Base-by-base conservation (phyloP, 768 basidiomycete species). In the Obba rivulosa region DNA sequence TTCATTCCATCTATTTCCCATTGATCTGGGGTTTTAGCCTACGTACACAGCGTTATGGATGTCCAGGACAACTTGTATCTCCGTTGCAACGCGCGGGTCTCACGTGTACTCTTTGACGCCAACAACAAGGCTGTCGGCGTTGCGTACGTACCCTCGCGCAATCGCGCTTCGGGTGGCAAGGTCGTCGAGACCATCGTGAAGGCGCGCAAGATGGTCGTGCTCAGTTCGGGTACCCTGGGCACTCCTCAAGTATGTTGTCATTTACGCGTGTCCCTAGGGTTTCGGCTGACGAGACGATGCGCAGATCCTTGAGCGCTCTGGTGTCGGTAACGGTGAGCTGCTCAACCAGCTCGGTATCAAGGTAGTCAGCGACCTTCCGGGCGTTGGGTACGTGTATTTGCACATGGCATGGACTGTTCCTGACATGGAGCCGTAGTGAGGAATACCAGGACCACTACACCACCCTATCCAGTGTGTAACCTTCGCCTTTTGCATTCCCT, bases 371-470 rank as follows among this genome's bases (percentile, higher is more conserved):
- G 81, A 86, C 57, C 74, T 86, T 49, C 81, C 83, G 7, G 83
- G 84, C 41, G 83, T 85, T 47, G 83, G 81, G 79, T 79, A 58
- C 31, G 78, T 61, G 25, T 21, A 10, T 46, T 48, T 21, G 9
- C 10, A 13, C 28, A 7, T 5, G 7, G 13, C 13, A 7, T 31
- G 7, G 28, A 31, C 5, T 31, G 5, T 2, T 28, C 4, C 28
- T 49, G 39, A 57, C 25, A 14, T n/a, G n/a, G 37, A 4, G 22
- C 13, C 41, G 41, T 48, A 81, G 82, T 39, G 81, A 85, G 62
- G 66, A 85, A 62, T 86, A 85, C 64, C 83, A 85, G 62, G 83
- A 85, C 57, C 83, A 85, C 58, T 86, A 85, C 62, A 85, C 83
- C 10, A 85, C 82, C 1, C 71, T 85, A 25, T 78, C 79, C 1